A percentile compares a stretch with the other conserved stretches of the same genome.
phyloP scores from a whole-genome alignment of 805 yeast genomes.

The Lipomyces starkeyi region DNA sequence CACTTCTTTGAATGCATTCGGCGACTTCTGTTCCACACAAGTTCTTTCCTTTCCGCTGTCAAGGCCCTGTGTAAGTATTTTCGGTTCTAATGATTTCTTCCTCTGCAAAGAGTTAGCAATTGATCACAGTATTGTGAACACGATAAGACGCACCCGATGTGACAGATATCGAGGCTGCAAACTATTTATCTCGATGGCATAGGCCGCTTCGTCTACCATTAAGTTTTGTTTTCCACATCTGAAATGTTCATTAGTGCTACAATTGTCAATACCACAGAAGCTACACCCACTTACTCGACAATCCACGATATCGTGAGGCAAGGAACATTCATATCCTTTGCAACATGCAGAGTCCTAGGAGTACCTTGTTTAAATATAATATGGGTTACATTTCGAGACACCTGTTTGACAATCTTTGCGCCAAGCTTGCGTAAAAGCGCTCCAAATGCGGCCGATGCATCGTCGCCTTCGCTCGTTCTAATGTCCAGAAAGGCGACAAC shows the following conservation, averaged over 20 bases:
- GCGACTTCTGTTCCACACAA: neutral
- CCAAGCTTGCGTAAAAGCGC: slow-evolving; percentile 32
- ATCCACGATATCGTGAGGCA: slow-evolving; percentile 37
- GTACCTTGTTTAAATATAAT: slow-evolving; percentile 37
- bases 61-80: neutral
- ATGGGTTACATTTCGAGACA: slow-evolving; percentile 33
- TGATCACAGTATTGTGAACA: neutral
- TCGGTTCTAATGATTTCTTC: slow-evolving; percentile 24
- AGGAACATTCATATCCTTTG: slow-evolving; percentile 14
- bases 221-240: slow-evolving; percentile 20
- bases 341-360: slow-evolving; percentile 28
- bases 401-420: slow-evolving; percentile 26
- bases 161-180: slow-evolving; percentile 11
- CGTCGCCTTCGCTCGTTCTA: slow-evolving; percentile 31
- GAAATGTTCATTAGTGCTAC: slow-evolving; percentile 1
- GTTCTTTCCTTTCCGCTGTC: neutral
- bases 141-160: slow-evolving; percentile 11
- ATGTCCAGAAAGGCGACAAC: slow-evolving; percentile 36
- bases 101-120: slow-evolving; percentile 14
- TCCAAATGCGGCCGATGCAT: slow-evolving; percentile 35
- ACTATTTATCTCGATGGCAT: slow-evolving; percentile 12
- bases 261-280: slow-evolving; percentile 5
- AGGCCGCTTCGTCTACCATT: slow-evolving; percentile 24
- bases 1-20: neutral
- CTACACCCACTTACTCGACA: slow-evolving; percentile 29